Percentiles rank a stretch among this genome's conserved stretches.
phyloP scores from a whole-genome alignment of 345 rosid genomes.

The Citropsis articulata region DNA sequence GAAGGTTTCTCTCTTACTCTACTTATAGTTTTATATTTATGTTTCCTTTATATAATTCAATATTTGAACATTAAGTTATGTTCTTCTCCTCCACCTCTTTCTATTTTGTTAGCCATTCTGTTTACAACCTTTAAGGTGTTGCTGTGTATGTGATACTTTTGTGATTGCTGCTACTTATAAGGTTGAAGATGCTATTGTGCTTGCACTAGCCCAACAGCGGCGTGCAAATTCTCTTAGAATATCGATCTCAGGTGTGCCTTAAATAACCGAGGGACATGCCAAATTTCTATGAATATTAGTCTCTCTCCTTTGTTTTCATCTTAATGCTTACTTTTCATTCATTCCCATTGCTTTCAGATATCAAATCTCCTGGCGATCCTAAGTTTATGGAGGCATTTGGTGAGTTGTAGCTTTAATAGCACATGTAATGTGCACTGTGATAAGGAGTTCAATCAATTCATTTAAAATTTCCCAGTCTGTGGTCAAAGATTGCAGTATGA shows the following conservation, averaged over 20 bases:
- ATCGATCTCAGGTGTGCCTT: slow-evolving; percentile 60
- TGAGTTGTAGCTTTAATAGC: slow-evolving; percentile 34
- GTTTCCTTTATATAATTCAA: neutral
- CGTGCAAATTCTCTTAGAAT: slow-evolving; percentile 62
- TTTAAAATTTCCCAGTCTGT: neutral
- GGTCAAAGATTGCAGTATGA: neutral
- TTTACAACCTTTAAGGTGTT: neutral
- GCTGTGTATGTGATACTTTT: slow-evolving; percentile 3
- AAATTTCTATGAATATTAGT: neutral
- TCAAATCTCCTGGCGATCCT: slow-evolving; percentile 82
- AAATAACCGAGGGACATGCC: neutral
- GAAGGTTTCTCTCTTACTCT: slow-evolving; percentile 46
- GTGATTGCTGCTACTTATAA: slow-evolving; percentile 28
- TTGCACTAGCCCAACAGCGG: slow-evolving; percentile 73
- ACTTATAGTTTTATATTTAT: neutral
- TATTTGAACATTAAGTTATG: neutral
- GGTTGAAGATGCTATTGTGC: slow-evolving; percentile 91
- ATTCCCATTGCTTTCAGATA: slow-evolving; percentile 46
- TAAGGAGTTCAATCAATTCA: neutral
- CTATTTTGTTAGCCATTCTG: neutral
- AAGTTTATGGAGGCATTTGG: slow-evolving; percentile 85
- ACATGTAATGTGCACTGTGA: neutral
- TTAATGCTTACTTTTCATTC: slow-evolving; percentile 16
- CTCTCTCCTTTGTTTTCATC: neutral
- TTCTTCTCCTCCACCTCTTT: neutral